These are phyloP conservation scores for Didymosphaeria variabile DNA, from an alignment of 2,329 filamentous ascomycete genomes.

Conservation along the genomic window DNA sequence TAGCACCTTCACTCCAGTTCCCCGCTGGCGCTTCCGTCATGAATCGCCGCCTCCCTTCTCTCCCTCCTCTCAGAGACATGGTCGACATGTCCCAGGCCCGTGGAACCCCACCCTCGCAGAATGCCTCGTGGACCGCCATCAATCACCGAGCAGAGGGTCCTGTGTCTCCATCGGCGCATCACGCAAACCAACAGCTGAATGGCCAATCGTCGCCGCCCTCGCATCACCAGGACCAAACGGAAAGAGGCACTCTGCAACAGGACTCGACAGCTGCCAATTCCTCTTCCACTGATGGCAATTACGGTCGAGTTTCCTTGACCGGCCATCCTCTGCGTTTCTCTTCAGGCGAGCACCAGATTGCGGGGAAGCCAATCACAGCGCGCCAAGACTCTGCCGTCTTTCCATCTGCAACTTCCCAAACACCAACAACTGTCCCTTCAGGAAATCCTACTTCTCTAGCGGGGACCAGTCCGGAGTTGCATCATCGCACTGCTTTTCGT, in stretches of 20 bases:
- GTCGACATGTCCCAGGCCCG: not conserved
- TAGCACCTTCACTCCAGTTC: not conserved
- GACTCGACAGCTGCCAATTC: not conserved
- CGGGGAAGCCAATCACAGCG: constrained; percentile 13
- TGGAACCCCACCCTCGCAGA: not conserved
- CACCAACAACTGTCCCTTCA: not conserved
- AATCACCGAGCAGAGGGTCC: constrained; percentile 6
- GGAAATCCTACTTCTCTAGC: not conserved
- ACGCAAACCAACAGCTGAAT: not conserved
- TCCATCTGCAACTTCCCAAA: not conserved
- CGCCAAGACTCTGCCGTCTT: constrained; percentile 10
- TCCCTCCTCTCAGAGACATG: constrained; percentile 6
- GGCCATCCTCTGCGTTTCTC: not conserved
- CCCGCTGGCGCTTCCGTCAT: not conserved
- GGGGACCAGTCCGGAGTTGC: not conserved
- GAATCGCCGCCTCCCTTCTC: constrained; percentile 3
- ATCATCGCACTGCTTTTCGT: not conserved
- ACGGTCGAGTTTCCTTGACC: not conserved
- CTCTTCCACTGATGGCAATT: not conserved
- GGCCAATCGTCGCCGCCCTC: not conserved
- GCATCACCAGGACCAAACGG: not conserved
- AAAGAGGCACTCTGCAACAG: not conserved
- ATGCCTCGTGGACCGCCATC: constrained; percentile 12
- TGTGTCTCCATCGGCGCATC: not conserved
- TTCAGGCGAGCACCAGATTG: not conserved